A percentile compares a stretch with the other conserved stretches of the same genome.
Conservation (phyloP, 805 yeast species). For the Wickerhamomyces bovis region DNA sequence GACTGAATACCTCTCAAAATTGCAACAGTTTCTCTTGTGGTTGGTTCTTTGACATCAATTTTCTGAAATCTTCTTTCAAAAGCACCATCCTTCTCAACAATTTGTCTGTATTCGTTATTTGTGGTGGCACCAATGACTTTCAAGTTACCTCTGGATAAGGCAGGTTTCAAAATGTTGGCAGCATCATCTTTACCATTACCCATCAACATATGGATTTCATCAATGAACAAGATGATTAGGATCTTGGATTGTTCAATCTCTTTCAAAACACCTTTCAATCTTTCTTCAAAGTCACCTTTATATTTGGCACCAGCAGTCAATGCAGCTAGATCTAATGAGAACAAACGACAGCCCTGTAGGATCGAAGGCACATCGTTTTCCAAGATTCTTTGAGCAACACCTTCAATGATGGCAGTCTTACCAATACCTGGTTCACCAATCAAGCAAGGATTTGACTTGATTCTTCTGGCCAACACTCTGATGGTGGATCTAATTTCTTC, state of each 20-base stretch:
- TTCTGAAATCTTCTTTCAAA: constrained; percentile 98
- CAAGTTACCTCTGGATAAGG: constrained; percentile 91
- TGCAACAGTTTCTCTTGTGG: constrained; percentile 88
- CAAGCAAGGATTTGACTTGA: constrained; percentile 92
- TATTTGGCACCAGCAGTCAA: constrained; percentile 98
- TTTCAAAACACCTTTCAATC: constrained; percentile 91
- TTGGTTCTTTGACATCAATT: constrained; percentile 92
- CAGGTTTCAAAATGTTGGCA: constrained; percentile 94
- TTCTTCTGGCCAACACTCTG: constrained; percentile 92
- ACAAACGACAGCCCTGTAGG: constrained; percentile 72
- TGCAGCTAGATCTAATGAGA: constrained; percentile 91
- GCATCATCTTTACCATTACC: constrained; percentile 98
- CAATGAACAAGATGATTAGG: constrained; percentile 86
- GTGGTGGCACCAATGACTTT: constrained; percentile 99
- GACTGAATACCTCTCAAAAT: constrained; percentile 94
- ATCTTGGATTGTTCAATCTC: constrained; percentile 86
- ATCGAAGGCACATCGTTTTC: constrained; percentile 94
- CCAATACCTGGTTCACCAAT: constrained; percentile 99
- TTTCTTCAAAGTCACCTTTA: constrained; percentile 98
- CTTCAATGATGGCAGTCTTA: constrained; percentile 96
- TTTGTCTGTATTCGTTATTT: constrained; percentile 85
- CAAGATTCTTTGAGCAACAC: constrained; percentile 94
- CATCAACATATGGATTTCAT: constrained; percentile 99
- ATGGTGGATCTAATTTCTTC: constrained; percentile 96
- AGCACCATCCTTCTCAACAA: constrained; percentile 95